Conservation (phyloP, 495 filamentous ascomycete genomes). For the Mytilinidion resinicola region DNA sequence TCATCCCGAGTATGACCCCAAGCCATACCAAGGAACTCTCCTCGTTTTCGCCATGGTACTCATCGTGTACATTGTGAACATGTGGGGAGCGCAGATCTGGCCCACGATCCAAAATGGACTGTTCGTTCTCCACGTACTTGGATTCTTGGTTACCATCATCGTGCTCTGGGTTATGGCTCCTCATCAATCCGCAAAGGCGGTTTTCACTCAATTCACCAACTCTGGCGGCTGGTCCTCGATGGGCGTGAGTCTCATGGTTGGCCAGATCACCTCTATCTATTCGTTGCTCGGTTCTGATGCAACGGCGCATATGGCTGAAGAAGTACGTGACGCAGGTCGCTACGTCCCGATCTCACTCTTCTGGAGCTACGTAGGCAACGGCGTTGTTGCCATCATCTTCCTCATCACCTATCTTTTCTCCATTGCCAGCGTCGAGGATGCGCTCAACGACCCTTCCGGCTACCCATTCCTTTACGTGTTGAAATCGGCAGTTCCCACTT, state of each 20-base stretch:
- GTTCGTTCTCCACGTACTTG: slow-evolving; percentile 54
- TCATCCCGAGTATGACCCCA: slow-evolving; percentile 11
- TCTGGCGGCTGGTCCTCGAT: slow-evolving; percentile 50
- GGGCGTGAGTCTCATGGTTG: slow-evolving; percentile 50
- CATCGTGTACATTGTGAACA: slow-evolving; percentile 51
- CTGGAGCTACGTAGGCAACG: slow-evolving; percentile 28
- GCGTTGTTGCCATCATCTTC: slow-evolving; percentile 27
- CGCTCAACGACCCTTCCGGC: slow-evolving; percentile 34
- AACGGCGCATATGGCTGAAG: slow-evolving; percentile 35
- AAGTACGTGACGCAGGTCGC: slow-evolving; percentile 30
- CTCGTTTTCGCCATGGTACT: slow-evolving; percentile 37
- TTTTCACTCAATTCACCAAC: slow-evolving; percentile 44
- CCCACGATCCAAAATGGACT: slow-evolving; percentile 54
- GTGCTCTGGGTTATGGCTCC: slow-evolving; percentile 51
- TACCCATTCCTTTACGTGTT: slow-evolving; percentile 53
- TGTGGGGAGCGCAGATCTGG: slow-evolving; percentile 45
- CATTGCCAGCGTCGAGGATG: slow-evolving; percentile 42
- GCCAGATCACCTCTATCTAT: slow-evolving; percentile 47
- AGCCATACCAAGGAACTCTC: slow-evolving; percentile 15
- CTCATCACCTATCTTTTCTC: slow-evolving; percentile 23
- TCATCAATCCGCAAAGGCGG: slow-evolving; percentile 40
- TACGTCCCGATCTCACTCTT: slow-evolving; percentile 33
- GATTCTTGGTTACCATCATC: slow-evolving; percentile 57
- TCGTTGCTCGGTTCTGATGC: slow-evolving; percentile 37
- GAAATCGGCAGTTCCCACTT: slow-evolving; percentile 43